A percentile compares a stretch with the other conserved stretches of the same genome.
phyloP scores from a whole-genome alignment of 2,329 filamentous ascomycete genomes.

The Fusarium tricinctum region DNA sequence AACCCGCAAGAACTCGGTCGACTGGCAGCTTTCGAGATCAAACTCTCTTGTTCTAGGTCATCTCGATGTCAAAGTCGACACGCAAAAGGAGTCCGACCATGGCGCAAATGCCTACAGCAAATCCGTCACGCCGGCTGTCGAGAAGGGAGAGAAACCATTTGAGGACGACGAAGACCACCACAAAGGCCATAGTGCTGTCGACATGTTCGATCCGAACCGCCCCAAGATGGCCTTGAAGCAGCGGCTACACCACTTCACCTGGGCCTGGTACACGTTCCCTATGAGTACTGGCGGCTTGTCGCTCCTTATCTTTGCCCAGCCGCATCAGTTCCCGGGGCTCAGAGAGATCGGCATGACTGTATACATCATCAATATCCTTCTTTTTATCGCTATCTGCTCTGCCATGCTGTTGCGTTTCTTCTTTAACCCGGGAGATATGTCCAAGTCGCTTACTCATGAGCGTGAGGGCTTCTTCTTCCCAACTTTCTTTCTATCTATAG shows the following conservation, averaged over 20 bases:
- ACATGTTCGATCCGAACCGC: slow-evolving; percentile 18
- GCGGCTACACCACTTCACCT: slow-evolving; percentile 11
- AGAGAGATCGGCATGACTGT: not conserved
- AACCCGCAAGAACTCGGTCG: slow-evolving; percentile 4
- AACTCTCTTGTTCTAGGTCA: not conserved
- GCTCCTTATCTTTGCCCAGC: slow-evolving; percentile 11
- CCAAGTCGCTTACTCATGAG: slow-evolving; percentile 11
- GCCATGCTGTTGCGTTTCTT: slow-evolving; percentile 8
- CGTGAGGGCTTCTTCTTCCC: slow-evolving; percentile 15
- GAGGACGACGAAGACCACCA: not conserved
- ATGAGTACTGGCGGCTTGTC: slow-evolving; percentile 8
- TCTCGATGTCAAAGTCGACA: not conserved
- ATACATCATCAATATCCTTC: slow-evolving; percentile 8
- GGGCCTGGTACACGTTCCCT: slow-evolving; percentile 3
- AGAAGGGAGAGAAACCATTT: slow-evolving; percentile 2
- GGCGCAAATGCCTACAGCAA: not conserved
- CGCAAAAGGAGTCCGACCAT: not conserved
- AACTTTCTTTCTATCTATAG: slow-evolving; percentile 6
- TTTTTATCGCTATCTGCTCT: slow-evolving; percentile 3
- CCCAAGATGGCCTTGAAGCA: slow-evolving; percentile 15
- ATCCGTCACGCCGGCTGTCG: slow-evolving; percentile 9
- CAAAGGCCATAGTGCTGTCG: not conserved
- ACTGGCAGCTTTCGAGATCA: not conserved
- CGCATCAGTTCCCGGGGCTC: slow-evolving; percentile 1
- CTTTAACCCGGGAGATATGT: slow-evolving; percentile 15